Percentiles rank a stretch among this genome's conserved stretches.
phyloP scores from a whole-genome alignment of 2,329 filamentous ascomycete genomes.

The Pestalotiopsis sp. region DNA sequence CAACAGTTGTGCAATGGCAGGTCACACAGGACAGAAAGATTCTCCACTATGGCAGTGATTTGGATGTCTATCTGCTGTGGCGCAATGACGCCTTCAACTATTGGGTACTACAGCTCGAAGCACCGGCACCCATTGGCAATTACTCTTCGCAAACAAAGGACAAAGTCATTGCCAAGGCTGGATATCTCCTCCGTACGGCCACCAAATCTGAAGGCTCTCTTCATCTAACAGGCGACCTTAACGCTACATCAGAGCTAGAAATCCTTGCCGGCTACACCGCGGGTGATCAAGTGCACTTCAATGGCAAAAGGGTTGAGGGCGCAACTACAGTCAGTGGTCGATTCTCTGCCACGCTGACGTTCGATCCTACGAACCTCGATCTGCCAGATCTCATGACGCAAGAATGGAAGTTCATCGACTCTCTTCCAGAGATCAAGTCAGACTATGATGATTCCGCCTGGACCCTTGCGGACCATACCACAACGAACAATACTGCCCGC shows the following conservation, averaged over 20 bases:
- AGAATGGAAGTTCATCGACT: slow-evolving; percentile 71
- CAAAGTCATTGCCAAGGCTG: slow-evolving; percentile 61
- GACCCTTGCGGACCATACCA: slow-evolving; percentile 57
- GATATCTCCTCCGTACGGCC: slow-evolving; percentile 66
- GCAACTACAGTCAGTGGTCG: slow-evolving; percentile 36
- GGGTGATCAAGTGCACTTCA: slow-evolving; percentile 62
- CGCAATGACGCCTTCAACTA: slow-evolving; percentile 53
- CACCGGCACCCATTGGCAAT: slow-evolving; percentile 15
- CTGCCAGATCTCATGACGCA: slow-evolving; percentile 61
- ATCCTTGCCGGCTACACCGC: slow-evolving; percentile 62
- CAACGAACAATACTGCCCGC: slow-evolving; percentile 59
- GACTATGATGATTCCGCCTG: slow-evolving; percentile 72
- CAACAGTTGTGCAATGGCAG: slow-evolving; percentile 9
- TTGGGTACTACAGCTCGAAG: slow-evolving; percentile 56
- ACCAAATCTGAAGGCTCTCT: slow-evolving; percentile 57
- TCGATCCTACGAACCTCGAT: slow-evolving; percentile 32
- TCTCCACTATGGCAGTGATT: slow-evolving; percentile 36
- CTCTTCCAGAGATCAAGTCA: slow-evolving; percentile 67
- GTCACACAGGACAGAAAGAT: slow-evolving; percentile 38
- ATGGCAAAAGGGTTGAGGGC: slow-evolving; percentile 52
- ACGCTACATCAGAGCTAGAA: slow-evolving; percentile 68
- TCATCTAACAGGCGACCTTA: slow-evolving; percentile 71
- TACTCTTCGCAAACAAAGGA: slow-evolving; percentile 18
- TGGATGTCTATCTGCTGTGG: slow-evolving; percentile 47
- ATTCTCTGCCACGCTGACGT: slow-evolving; percentile 16